A percentile compares a stretch with the other conserved stretches of the same genome.
Evolutionary conservation across 116 monocot genomes (phyloP).

Genomic region (Posidonia oceanica): DNA sequence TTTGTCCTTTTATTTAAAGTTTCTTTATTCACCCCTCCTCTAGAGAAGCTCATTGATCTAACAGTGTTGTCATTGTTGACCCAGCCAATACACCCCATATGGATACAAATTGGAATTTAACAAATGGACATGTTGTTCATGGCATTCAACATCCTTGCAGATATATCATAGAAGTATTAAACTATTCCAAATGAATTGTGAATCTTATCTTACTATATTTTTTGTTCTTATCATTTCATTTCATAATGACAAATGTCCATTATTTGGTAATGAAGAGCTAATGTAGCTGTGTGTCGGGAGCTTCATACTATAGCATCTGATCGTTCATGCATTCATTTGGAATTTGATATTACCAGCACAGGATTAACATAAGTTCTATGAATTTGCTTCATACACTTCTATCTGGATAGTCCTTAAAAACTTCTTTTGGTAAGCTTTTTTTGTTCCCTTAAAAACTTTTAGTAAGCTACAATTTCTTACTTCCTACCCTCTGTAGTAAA

Average conservation of each 20-base stretch:
- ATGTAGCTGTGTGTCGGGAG: constrained; percentile 77
- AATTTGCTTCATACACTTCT: background rate
- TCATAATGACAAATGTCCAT: background rate
- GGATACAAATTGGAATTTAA: constrained; percentile 45
- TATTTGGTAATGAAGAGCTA: constrained; percentile 27
- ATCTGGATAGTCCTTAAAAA: background rate
- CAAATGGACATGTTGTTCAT: constrained; percentile 58
- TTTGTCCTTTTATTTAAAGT: too few species aligned
- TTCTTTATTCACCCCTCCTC: too few species aligned
- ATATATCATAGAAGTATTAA: constrained; percentile 14
- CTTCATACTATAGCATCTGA: constrained; percentile 80
- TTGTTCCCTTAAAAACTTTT: too few species aligned
- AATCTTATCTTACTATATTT: background rate
- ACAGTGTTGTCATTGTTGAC: constrained; percentile 47
- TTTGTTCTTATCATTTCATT: background rate
- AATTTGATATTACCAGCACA: constrained; percentile 85
- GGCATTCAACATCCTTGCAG: constrained; percentile 91
- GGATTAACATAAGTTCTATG: constrained; percentile 46
- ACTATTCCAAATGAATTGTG: background rate
- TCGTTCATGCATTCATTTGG: constrained; percentile 90
- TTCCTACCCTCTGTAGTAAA: too few species aligned
- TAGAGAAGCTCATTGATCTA: too few species aligned
- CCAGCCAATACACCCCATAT: constrained; percentile 15
- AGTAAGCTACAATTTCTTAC: too few species aligned
- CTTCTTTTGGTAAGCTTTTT: too few species aligned